Conservation (phyloP, 2,329 filamentous ascomycete species). For the Arachnomyces sp. region DNA sequence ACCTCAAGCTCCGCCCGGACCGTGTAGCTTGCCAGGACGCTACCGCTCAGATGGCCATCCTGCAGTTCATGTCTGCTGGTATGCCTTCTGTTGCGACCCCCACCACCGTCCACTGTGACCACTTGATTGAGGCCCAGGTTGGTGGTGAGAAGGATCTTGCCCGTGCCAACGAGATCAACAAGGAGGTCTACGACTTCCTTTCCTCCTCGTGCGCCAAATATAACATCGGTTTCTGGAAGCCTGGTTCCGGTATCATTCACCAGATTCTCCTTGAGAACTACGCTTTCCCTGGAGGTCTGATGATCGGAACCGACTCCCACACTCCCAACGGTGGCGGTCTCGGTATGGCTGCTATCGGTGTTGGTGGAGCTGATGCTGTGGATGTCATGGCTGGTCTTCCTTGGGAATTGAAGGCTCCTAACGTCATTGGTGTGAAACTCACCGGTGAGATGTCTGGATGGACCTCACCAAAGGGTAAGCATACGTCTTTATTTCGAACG, state of each 20-base stretch:
- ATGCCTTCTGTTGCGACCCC: constrained; percentile 94
- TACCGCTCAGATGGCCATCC: constrained; percentile 97
- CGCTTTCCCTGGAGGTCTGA: constrained; percentile 93
- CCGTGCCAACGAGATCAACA: constrained; percentile 87
- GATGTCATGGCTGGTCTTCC: constrained; percentile 96
- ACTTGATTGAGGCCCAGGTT: constrained; percentile 95
- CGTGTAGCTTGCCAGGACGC: constrained; percentile 99
- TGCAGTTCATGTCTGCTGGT: constrained; percentile 99
- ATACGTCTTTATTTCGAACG: constrained; percentile 6
- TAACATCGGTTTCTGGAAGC: constrained; percentile 99
- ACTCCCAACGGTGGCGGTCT: constrained; percentile 96
- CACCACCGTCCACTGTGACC: constrained; percentile 94
- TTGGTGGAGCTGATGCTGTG: constrained; percentile 95
- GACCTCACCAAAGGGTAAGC: constrained; percentile 81
- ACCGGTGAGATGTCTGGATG: constrained; percentile 84
- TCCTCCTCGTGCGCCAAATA: constrained; percentile 93
- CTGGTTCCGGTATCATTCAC: constrained; percentile 98
- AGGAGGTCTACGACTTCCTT: constrained; percentile 98
- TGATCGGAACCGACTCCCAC: constrained; percentile 97
- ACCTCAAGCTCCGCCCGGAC: constrained; percentile 93
- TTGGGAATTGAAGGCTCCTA: constrained; percentile 97
- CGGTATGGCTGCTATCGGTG: constrained; percentile 89
- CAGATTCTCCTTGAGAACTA: constrained; percentile 99
- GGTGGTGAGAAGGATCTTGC: constrained; percentile 90
- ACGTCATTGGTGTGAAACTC: constrained; percentile 91